Evolutionary conservation across 106 monocot species (phyloP).

Genomic region (Cymbidium sinense): DNA sequence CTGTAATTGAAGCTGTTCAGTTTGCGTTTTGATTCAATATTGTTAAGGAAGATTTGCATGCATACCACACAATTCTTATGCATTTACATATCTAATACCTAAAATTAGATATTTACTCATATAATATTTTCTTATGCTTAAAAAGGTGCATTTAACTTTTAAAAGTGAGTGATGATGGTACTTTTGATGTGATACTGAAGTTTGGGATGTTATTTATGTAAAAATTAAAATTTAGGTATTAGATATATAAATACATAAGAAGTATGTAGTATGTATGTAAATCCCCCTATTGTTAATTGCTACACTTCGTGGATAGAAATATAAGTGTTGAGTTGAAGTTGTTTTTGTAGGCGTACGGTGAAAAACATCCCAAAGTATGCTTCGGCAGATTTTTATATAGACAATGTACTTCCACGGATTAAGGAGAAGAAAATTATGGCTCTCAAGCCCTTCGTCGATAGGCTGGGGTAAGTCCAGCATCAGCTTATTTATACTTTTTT

Average conservation of each 20-base stretch:
- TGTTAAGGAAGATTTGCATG: too few relatives aligned
- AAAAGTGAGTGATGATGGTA: too few relatives aligned
- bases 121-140: too few relatives aligned
- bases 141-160: too few relatives aligned
- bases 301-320: not conserved
- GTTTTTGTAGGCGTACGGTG: constrained; percentile 66
- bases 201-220: too few relatives aligned
- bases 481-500: not conserved
- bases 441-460: constrained; percentile 93
- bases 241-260: too few relatives aligned
- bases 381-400: constrained; percentile 94
- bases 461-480: constrained; percentile 66
- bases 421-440: constrained; percentile 98
- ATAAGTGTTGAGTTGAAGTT: not conserved
- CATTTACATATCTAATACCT: too few relatives aligned
- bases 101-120: too few relatives aligned
- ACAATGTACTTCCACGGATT: constrained; percentile 90
- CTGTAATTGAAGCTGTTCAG: not conserved
- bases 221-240: too few relatives aligned
- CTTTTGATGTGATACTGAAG: too few relatives aligned
- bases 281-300: not conserved
- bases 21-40: not conserved
- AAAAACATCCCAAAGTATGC: constrained; percentile 99
- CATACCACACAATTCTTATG: too few relatives aligned
- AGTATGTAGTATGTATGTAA: too few relatives aligned